A percentile compares a stretch with the other conserved stretches of the same genome.
These are phyloP conservation scores for Globisporangium cederbergense DNA, from an alignment of 352 stramenopile genomes.

Conservation along the genomic window DNA sequence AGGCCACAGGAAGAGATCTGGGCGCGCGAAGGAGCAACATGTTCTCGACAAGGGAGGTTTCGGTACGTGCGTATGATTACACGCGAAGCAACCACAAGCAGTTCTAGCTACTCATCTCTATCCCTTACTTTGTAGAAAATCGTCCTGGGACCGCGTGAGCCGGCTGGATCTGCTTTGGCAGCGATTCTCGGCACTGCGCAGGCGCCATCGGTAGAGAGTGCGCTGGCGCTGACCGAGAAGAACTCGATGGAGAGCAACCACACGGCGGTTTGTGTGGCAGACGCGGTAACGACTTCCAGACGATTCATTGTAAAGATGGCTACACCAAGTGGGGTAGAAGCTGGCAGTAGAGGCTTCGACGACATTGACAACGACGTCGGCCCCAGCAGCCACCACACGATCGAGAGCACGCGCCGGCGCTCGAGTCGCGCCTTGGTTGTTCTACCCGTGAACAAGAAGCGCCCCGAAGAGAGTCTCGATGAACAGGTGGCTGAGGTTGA, in stretches of 20 bases:
- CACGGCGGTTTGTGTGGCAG: conserved; percentile 13
- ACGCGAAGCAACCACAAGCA: too few relatives aligned
- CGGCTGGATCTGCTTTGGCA: conserved; percentile 38
- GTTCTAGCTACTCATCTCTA: too few relatives aligned
- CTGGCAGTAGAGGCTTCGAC: background rate
- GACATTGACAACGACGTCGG: conserved; percentile 8
- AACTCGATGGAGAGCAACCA: conserved; percentile 39
- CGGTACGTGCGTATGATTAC: conserved; percentile 20
- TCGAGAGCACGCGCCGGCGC: conserved; percentile 6
- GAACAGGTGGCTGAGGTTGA: background rate
- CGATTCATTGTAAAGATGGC: conserved; percentile 1
- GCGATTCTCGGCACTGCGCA: conserved; percentile 49
- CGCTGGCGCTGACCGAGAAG: conserved; percentile 40
- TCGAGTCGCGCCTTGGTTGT: conserved; percentile 4
- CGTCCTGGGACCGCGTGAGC: conserved; percentile 47
- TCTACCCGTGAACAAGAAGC: background rate
- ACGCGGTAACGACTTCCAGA: background rate
- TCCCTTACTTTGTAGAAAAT: conserved; percentile 30
- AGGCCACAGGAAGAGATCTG: conserved; percentile 15
- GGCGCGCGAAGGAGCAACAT: conserved; percentile 46
- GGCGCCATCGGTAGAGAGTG: conserved; percentile 45
- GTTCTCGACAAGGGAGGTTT: conserved; percentile 41
- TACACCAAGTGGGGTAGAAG: background rate
- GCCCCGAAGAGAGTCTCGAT: background rate
- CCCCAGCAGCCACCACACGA: conserved; percentile 7